Conservation (phyloP, 73 alveolate genomes). For the Stentor roeselii region DNA sequence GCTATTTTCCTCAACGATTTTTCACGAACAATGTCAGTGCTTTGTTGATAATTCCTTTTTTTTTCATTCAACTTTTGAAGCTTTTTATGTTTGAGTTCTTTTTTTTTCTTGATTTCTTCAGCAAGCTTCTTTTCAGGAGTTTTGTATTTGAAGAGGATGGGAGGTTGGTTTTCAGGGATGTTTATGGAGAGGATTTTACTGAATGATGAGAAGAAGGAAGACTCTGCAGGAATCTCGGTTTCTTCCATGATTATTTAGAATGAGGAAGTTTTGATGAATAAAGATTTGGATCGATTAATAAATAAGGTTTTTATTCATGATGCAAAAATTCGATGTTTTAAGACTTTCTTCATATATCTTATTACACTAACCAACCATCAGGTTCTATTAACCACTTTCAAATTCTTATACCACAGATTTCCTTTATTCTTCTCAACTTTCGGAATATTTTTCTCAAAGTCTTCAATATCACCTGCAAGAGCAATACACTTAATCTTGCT, state of each 20-base stretch:
- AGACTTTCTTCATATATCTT: too few relatives aligned
- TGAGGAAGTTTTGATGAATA: too few relatives aligned
- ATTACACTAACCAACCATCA: too few relatives aligned
- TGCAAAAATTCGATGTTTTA: too few relatives aligned
- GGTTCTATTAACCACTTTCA: too few relatives aligned
- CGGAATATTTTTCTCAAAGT: neutral
- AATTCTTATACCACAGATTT: neutral
- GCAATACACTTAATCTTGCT: neutral
- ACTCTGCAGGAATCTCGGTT: neutral
- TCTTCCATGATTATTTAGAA: too few relatives aligned
- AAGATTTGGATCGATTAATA: too few relatives aligned
- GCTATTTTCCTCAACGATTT: neutral
- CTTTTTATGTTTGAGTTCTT: neutral
- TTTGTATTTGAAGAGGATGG: conserved; percentile 14
- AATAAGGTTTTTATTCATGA: too few relatives aligned
- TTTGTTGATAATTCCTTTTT: neutral
- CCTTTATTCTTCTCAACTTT: neutral
- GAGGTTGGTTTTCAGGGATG: conserved; percentile 18
- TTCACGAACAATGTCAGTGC: conserved; percentile 11
- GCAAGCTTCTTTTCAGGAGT: conserved; percentile 20
- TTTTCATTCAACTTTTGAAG: neutral
- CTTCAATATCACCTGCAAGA: neutral
- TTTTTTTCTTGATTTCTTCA: neutral
- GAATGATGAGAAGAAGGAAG: conserved; percentile 2
- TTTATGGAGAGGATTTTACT: neutral